phyloP scores from a whole-genome alignment of 108 stramenopile genomes.

The Parmales sp. region DNA sequence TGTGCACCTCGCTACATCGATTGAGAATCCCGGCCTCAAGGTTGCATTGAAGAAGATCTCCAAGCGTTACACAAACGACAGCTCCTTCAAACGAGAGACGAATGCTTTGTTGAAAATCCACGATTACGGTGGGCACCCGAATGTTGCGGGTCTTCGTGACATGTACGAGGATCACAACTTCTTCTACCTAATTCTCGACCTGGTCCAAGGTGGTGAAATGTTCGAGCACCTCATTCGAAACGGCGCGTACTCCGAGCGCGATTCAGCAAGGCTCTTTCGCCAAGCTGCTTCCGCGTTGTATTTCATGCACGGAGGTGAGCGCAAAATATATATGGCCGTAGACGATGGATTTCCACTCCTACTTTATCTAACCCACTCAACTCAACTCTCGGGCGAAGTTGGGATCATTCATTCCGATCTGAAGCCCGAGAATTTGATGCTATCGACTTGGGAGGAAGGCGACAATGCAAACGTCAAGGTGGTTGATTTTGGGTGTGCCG shows the following conservation, averaged over 20 bases:
- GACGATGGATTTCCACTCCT: not conserved
- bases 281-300: constrained; percentile 60
- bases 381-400: constrained; percentile 29
- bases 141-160: constrained; percentile 56
- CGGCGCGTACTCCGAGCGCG: constrained; percentile 62
- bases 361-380: not conserved
- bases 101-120: constrained; percentile 60
- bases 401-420: constrained; percentile 61
- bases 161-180: constrained; percentile 55
- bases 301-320: constrained; percentile 62
- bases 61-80: constrained; percentile 32
- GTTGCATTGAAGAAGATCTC: constrained; percentile 24
- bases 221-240: constrained; percentile 65
- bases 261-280: constrained; percentile 49
- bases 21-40: constrained; percentile 56
- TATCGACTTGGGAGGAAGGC: constrained; percentile 38
- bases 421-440: constrained; percentile 70
- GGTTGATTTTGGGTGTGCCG: constrained; percentile 75
- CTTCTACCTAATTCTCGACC: constrained; percentile 62
- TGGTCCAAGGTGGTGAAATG: constrained; percentile 63
- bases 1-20: constrained; percentile 56
- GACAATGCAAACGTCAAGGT: constrained; percentile 54
- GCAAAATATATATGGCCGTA: too few species aligned
- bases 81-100: constrained; percentile 49
- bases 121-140: constrained; percentile 61